A percentile compares a stretch with the other conserved stretches of the same genome.
phyloP scores from a whole-genome alignment of 768 basidiomycete species.

The Tricholoma saponaceum region DNA sequence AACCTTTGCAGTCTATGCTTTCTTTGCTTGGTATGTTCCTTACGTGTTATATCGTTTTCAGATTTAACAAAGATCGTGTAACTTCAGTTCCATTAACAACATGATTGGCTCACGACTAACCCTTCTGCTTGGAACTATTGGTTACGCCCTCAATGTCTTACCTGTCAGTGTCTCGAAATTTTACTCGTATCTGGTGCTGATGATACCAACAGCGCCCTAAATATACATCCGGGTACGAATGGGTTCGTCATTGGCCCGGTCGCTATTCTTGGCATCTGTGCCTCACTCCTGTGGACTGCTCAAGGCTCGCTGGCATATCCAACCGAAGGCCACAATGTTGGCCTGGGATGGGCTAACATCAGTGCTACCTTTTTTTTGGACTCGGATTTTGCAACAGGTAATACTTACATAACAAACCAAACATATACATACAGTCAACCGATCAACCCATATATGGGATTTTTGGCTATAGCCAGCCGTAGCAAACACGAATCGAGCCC shows the following conservation, averaged over 20 bases:
- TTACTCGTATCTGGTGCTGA: background rate
- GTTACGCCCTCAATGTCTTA: constrained; percentile 79
- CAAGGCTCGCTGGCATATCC: constrained; percentile 82
- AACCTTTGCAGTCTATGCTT: constrained; percentile 41
- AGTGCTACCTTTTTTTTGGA: too few species aligned
- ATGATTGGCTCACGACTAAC: constrained; percentile 71
- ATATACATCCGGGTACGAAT: constrained; percentile 59
- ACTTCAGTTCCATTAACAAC: constrained; percentile 72
- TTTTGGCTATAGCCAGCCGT: too few species aligned
- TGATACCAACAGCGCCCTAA: constrained; percentile 47
- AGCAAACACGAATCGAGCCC: too few species aligned
- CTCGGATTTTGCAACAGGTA: too few species aligned
- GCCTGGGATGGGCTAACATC: too few species aligned
- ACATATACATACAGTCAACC: too few species aligned
- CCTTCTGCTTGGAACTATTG: constrained; percentile 66
- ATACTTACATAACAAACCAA: too few species aligned
- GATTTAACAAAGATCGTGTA: background rate
- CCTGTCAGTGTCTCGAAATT: constrained; percentile 42
- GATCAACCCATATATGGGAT: too few species aligned
- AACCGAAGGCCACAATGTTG: constrained; percentile 69
- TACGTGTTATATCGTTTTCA: background rate
- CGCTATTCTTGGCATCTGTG: constrained; percentile 71
- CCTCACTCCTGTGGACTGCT: constrained; percentile 72
- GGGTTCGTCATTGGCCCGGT: constrained; percentile 73
- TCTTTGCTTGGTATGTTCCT: constrained; percentile 29